Evolutionary conservation across 371 early-diverging fungal species (phyloP), one percentile per base, ranked within the genome.

Genomic region (Mucor irregularis): DNA sequence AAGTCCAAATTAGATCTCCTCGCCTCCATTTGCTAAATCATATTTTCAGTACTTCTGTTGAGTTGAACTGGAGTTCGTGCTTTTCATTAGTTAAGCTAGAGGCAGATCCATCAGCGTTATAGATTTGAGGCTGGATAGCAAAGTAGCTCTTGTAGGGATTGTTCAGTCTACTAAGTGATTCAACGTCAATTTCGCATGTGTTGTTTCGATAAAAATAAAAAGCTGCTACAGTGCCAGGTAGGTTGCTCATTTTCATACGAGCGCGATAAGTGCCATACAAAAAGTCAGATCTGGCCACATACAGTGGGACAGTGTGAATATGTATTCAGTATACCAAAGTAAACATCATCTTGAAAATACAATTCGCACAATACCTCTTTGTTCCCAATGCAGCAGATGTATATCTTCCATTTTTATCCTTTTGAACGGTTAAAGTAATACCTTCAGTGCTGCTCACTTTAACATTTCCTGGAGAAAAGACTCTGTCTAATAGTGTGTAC

Each of bases 231-330:
- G 78, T 78, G 13, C 75, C 75, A 17, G 69, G 50, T n/a, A 61
- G 56, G 33, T 53, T 22, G 2, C 72, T 55, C 14, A 54, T 58
- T 33, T 71, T 68, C 40, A 78, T 63, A 29, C 40, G 51, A 10
- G 72, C 68, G 9, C 76, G 69, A 40, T 69, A 78, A 0, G 72
- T 71, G 25, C 76, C 79, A 46, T 75, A 78, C 13, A 78, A 49
- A 37, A 77, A 62, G 37, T 74, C 74, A 11, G 56, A 45, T 47
- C 73, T 70, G 25, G 2, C 39, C 7, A 35, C 6, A n/a, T 17
- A 26, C 10, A 16, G 10, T 17, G 16, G 13, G n/a, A 16, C 39
- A n/a, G 43, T 48, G 33, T 14, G 3, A 26, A 26, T 7, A 26
- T 26, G 34, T 24, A 24, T 42, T 10, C 24, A 21, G 24, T 24